Conservation (phyloP, 148 eudicot species). For the Cornus florida region DNA sequence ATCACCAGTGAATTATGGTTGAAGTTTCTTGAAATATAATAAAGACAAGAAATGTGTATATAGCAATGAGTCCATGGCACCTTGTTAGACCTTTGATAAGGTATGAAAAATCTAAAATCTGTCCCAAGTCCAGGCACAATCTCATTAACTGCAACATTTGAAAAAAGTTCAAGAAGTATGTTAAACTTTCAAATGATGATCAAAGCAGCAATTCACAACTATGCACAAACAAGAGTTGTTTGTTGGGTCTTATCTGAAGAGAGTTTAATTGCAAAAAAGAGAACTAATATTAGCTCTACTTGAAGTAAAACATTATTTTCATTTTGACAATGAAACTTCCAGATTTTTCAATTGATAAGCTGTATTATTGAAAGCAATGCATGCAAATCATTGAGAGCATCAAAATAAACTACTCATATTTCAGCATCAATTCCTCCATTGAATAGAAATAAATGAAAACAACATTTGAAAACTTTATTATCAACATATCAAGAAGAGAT, state of each 20-base stretch:
- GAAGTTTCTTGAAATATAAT: no score
- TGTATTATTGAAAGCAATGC: no score
- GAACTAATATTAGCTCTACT: not conserved
- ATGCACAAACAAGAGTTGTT: no score
- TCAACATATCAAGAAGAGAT: not conserved
- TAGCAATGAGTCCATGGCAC: not conserved
- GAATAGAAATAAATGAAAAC: not conserved
- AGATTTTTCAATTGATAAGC: no score
- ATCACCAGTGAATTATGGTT: not conserved
- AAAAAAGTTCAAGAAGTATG: no score
- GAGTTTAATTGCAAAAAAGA: not conserved
- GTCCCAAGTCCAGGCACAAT: conserved; percentile 20
- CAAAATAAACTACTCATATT: no score
- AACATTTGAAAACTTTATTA: not conserved
- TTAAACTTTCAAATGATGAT: no score
- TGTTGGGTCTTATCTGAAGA: no score
- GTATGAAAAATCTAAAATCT: not conserved
- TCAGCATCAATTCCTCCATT: not conserved
- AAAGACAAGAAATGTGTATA: not conserved
- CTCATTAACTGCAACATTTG: conserved; percentile 9
- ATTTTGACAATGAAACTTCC: no score
- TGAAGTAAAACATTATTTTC: no score
- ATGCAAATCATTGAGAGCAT: no score
- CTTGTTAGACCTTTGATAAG: conserved; percentile 16
- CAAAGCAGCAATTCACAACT: no score